Base-by-base conservation (phyloP, 345 rosid species). In the Hypericum androsaemum region DNA sequence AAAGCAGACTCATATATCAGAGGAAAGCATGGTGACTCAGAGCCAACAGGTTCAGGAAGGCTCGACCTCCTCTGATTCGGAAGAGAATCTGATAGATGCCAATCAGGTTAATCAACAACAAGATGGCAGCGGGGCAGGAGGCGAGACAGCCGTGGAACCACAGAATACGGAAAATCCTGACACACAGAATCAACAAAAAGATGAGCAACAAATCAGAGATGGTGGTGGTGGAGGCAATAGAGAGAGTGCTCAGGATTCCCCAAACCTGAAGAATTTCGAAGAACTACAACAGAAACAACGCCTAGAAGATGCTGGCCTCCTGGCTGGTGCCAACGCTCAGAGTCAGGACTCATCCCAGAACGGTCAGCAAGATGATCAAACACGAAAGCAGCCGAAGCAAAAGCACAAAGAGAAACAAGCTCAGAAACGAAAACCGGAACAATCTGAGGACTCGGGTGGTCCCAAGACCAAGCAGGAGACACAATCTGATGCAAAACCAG, bases 231-330 rank as follows among this genome's bases (percentile, higher is more conserved):
- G 47, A 49, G 10, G 37, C 11, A 37, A 11, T 37, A 10, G 40
- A 37, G 50, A 45, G 16, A 11, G 43, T 52, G 50, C 39, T 41
- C 48, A 68, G n/a, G 70, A 64, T 39, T 15, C 53, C 22, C 59
- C 60, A 63, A 65, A 66, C 22, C 13, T 41, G 37, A 54, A 64
- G 54, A 41, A 46, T 44, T 76, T 60, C 12, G 71, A 75, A 8
- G 71, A 77, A 56, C 72, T 67, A 9, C 66, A 77, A 54, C 61
- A 76, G 37, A 49, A 52, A 61, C 88, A 75, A 12, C 54, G 72
- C 12, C 66, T 47, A 10, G 80, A 78, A 67, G 78, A 81, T 47
- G 66, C 73, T 14, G 87, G 79, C 50, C 32, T 22, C 32, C 32
- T 22, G 32, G 32, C 32, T 22, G 32, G 32, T 22, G 32, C 32